Conservation (phyloP, 2,329 filamentous ascomycete species). For the Fusarium nelsonii region DNA sequence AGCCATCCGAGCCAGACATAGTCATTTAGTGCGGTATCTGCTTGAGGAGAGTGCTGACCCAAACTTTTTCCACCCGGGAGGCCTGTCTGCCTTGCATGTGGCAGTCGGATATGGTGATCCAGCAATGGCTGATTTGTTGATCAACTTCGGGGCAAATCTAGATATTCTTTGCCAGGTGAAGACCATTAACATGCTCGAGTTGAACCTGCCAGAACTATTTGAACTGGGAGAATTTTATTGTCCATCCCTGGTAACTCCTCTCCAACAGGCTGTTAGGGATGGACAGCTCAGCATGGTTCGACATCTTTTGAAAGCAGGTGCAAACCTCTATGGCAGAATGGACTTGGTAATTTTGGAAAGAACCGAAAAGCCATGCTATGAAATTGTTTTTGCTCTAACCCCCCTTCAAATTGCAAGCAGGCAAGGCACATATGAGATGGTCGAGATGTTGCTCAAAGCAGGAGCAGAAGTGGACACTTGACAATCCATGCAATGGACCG, state of each 20-base stretch:
- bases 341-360: accelerated
- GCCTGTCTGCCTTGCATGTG: not conserved
- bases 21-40: not conserved
- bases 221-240: accelerated
- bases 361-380: accelerated
- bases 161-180: not conserved
- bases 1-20: not conserved
- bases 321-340: not conserved
- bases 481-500: accelerated
- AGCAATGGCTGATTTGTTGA: not conserved
- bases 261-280: not conserved
- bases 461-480: not conserved
- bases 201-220: too few relatives aligned
- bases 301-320: not conserved
- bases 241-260: not conserved
- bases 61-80: not conserved
- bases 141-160: not conserved
- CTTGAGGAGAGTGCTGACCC: not conserved
- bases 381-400: accelerated
- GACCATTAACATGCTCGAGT: not conserved
- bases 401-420: not conserved
- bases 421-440: not conserved
- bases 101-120: accelerated
- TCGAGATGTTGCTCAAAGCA: not conserved
- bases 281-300: accelerated